Evolutionary conservation across 2,329 filamentous ascomycete genomes (phyloP).

Genomic region (Paracoccidioides lutzii): DNA sequence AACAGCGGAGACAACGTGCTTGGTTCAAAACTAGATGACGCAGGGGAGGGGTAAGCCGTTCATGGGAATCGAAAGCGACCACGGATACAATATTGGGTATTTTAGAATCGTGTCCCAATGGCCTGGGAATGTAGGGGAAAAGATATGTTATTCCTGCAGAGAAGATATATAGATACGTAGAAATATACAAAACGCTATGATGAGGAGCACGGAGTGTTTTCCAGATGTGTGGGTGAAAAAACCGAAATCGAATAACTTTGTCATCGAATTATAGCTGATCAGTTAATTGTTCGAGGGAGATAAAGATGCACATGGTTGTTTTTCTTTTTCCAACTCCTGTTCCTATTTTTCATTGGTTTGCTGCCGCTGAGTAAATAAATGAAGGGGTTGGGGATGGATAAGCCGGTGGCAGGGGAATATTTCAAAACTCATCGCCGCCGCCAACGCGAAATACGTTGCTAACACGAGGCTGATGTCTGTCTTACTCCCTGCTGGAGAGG

Average conservation of each 20-base stretch:
- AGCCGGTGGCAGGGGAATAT: conserved; percentile 18
- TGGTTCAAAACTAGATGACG: not conserved
- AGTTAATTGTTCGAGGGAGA: not conserved
- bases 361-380: conserved; percentile 2
- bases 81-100: not conserved
- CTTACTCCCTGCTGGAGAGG: no score
- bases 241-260: not conserved
- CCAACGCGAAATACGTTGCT: not conserved
- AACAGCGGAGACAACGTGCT: not conserved
- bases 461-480: not conserved
- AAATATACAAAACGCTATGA: not conserved
- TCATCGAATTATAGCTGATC: not conserved
- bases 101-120: not conserved
- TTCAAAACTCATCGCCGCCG: not conserved
- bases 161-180: no score
- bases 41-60: not conserved
- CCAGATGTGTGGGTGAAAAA: not conserved
- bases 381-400: conserved; percentile 13
- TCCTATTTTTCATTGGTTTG: conserved; percentile 3
- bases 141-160: not conserved
- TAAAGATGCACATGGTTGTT: not conserved
- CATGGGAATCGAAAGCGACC: not conserved
- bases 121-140: not conserved
- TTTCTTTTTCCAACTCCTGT: not conserved
- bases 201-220: not conserved